Base-by-base conservation (phyloP, 2,329 filamentous ascomycete species). In the Kalmusia sp. region DNA sequence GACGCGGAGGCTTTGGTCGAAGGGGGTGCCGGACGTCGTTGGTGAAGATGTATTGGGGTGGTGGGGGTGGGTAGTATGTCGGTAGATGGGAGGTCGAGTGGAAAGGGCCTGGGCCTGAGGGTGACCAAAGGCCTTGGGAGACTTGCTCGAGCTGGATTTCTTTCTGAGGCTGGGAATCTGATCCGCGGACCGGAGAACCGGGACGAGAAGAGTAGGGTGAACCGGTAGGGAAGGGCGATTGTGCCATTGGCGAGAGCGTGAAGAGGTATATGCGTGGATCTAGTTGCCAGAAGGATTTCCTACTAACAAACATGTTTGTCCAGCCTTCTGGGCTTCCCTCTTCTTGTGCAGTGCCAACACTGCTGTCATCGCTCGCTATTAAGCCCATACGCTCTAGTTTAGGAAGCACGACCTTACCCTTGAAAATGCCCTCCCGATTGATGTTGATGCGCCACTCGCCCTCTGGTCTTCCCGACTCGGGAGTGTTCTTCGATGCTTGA, bases 331-430 rank as follows among this genome's bases (percentile, higher is more conserved):
- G 80, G 30, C 82, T 80, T 40, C 86, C 84, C 45, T 88, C 84
- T 37, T 87, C 82, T 12, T 84, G 72, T 31, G 84, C 83, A 0
- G 83, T 79, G 4, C 91, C 91, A 2, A 95, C 90, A 1, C 84
- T 83, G 0, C 90, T 91, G 65, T 96, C 88, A 49, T 90, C 83
- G 21, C 84, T 89, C 0, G 88, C 82, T 45, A 97, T 87, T 47
- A 98, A 76, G 1, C 93, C 92, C 92, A 97, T 97, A 50, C 92
- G 85, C 78, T 97, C 93, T 38, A 97, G 84, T 79, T 97, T 96
- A 21, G 91, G 90, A 37, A 97, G 84, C 59, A 96, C 78, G 60
- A 95, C 92, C 54, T 86, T 87, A 33, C 90, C 89, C 61, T 92
- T 87, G 72, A 98, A 86, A 33, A 96, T 89, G n/a, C 93, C 93